phyloP scores from a whole-genome alignment of 2,329 filamentous ascomycete genomes.

The Cladobotryum mycophilum region DNA sequence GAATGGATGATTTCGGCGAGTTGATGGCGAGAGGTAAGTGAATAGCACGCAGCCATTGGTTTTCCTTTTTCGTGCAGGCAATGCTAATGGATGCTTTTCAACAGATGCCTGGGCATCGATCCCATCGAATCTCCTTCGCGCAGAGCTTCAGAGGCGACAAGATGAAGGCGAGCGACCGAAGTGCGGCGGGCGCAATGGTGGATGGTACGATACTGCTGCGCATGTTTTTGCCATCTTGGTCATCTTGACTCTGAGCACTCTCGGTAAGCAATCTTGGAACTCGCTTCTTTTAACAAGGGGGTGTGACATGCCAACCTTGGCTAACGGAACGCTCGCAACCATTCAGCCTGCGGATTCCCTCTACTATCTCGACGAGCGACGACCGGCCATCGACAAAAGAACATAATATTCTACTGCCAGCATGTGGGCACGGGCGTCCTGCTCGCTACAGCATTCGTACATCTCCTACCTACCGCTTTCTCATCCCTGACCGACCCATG shows the following conservation, averaged over 20 bases:
- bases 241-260: conserved; percentile 55
- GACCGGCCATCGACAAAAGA: conserved; percentile 50
- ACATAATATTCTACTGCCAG: conserved; percentile 59
- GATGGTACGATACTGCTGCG: conserved; percentile 57
- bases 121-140: conserved; percentile 44
- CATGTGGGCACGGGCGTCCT: conserved; percentile 79
- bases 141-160: conserved; percentile 46
- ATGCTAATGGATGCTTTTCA: neutral
- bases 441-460: conserved; percentile 81
- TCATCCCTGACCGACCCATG: conserved; percentile 61
- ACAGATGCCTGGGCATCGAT: conserved; percentile 38
- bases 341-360: conserved; percentile 58
- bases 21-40: conserved; percentile 12
- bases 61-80: neutral
- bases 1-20: conserved; percentile 14
- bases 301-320: neutral
- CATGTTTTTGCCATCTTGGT: conserved; percentile 64
- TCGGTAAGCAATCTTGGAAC: conserved; percentile 35
- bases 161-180: conserved; percentile 37
- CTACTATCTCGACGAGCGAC: conserved; percentile 55
- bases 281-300: too few species aligned
- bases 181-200: conserved; percentile 47
- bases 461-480: conserved; percentile 65
- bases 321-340: neutral
- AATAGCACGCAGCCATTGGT: neutral